Evolutionary conservation across 106 monocot species (phyloP), one percentile per base, ranked within the genome.

Genomic region (Chionographis japonica): DNA sequence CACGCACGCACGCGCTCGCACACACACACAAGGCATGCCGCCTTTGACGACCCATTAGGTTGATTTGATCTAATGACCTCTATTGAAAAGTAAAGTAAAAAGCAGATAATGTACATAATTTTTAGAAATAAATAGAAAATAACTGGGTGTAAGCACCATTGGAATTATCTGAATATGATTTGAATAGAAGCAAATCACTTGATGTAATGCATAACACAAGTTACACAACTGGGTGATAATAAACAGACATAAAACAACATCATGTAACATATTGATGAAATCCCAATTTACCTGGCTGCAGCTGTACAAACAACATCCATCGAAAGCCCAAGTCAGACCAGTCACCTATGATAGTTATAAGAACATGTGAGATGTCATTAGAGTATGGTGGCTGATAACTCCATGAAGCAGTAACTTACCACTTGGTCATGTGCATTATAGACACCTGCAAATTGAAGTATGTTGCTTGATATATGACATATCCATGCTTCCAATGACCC

Each of bases 261-360:
- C 27, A 27, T 27, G 27, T 27, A 27, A 27, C 27, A 0, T 27
- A 27, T 27, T 27, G 27, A 27, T 39, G 11, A 3, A 37, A 61
- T 5, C 27, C 35, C 5, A 54, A 74, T 39, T 54, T 73, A 95
- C 95, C 86, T 92, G 91, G 61, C 95, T 84, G 66, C 89, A 92
- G 63, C 86, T 89, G 74, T 89, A 97, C 70, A 97, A 83, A 68
- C 61, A 82, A 53, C 70, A 14, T 50, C 89, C 95, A 86, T 79
- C 73, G 66, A 78, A 86, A 76, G 75, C 70, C 86, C 91, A 97
- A 70, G 79, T 67, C 69, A 97, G 77, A 63, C 95, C 95, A 38
- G 84, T 97, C 65, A 97, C 86, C 95, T 95, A 46, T 52, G 15
- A 53, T 7, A 62, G 62, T 61, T 72, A 59, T 13, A 76, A 54